phyloP scores from a whole-genome alignment of 2,329 filamentous ascomycete genomes.

The Rosellinia necatrix region DNA sequence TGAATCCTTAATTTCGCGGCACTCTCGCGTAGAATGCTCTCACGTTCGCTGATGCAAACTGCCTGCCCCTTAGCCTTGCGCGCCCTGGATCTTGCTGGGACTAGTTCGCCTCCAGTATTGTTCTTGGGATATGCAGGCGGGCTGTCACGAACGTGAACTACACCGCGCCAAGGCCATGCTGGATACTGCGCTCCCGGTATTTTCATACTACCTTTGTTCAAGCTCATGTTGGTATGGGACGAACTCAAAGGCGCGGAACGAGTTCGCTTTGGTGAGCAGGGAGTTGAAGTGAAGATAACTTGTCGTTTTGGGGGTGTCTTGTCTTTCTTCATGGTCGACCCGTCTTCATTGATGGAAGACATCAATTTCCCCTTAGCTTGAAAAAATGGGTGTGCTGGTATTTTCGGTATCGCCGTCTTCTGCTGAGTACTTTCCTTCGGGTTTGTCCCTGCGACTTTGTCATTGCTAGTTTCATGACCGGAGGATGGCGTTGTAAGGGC shows the following conservation, averaged over 20 bases:
- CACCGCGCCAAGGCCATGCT: constrained; percentile 72
- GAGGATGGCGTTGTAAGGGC: constrained; percentile 24
- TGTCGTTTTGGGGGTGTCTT: constrained; percentile 41
- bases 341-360: constrained; percentile 26
- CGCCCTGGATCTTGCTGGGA: constrained; percentile 9
- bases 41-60: constrained; percentile 46
- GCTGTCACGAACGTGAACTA: constrained; percentile 64
- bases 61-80: constrained; percentile 58
- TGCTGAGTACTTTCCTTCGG: constrained; percentile 25
- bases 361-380: constrained; percentile 53
- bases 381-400: constrained; percentile 67
- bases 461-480: not conserved
- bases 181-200: constrained; percentile 69
- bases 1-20: constrained; percentile 47
- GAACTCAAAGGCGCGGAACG: constrained; percentile 40
- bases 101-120: not conserved
- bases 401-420: constrained; percentile 31
- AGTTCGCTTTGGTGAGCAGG: constrained; percentile 54
- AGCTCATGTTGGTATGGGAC: constrained; percentile 50
- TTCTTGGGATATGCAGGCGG: not conserved
- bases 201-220: constrained; percentile 54
- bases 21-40: constrained; percentile 49
- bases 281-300: constrained; percentile 57
- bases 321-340: constrained; percentile 34
- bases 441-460: not conserved